Evolutionary conservation across 2,329 filamentous ascomycete genomes (phyloP).

Genomic region (Allantophomopsis lycopodina): DNA sequence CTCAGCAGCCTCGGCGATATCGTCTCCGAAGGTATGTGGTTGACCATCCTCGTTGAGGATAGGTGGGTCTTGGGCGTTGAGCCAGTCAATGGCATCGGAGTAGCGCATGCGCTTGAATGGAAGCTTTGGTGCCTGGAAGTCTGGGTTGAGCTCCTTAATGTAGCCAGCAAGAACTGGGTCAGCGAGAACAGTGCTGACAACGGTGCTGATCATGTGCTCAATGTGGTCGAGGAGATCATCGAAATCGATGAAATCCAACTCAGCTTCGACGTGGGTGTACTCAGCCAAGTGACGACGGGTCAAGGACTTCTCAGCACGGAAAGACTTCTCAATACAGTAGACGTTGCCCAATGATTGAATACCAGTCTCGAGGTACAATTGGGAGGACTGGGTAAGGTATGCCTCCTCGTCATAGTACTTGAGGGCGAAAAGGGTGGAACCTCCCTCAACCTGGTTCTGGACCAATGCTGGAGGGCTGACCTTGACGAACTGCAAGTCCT

Average conservation of each 20-base stretch:
- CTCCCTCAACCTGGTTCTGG: slow-evolving; percentile 72
- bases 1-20: slow-evolving; percentile 96
- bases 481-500: slow-evolving; percentile 49
- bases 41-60: slow-evolving; percentile 90
- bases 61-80: slow-evolving; percentile 62
- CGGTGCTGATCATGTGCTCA: slow-evolving; percentile 56
- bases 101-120: slow-evolving; percentile 96
- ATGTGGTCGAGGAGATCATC: slow-evolving; percentile 74
- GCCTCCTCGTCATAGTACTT: slow-evolving; percentile 82
- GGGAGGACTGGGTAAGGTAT: slow-evolving; percentile 91
- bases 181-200: slow-evolving; percentile 63
- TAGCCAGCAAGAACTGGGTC: slow-evolving; percentile 60
- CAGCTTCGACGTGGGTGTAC: slow-evolving; percentile 93
- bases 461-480: slow-evolving; percentile 65
- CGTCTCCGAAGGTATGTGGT: slow-evolving; percentile 84
- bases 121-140: slow-evolving; percentile 66
- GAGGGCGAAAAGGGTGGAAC: slow-evolving; percentile 79
- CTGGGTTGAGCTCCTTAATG: slow-evolving; percentile 81
- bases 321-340: slow-evolving; percentile 97
- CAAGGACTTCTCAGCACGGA: slow-evolving; percentile 92
- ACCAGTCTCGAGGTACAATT: slow-evolving; percentile 94
- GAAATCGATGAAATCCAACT: slow-evolving; percentile 93
- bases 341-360: slow-evolving; percentile 85
- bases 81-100: slow-evolving; percentile 86
- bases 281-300: slow-evolving; percentile 90